Evolutionary conservation across 495 filamentous ascomycete genomes (phyloP).

Genomic region (Aspergillus bridgeri): DNA sequence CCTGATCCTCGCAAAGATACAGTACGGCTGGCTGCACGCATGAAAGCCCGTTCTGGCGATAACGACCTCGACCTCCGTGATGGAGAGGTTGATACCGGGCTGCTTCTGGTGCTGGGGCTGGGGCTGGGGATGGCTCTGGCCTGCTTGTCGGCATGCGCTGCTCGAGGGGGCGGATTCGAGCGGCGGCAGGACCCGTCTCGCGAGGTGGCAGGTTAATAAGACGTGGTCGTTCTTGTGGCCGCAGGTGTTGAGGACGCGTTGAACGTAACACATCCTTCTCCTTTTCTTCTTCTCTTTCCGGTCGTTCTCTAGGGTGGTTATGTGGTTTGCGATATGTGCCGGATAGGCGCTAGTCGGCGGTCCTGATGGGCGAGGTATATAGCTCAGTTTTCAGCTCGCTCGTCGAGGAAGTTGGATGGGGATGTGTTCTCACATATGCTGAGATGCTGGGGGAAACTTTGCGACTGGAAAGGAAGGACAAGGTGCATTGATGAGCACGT

Average conservation of each 20-base stretch:
- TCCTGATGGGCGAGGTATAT: no score
- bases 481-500: neutral
- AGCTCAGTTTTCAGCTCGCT: no score
- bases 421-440: no score
- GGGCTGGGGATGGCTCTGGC: no score
- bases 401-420: no score
- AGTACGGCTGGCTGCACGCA: slow-evolving; percentile 20
- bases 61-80: neutral
- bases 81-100: neutral
- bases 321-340: neutral
- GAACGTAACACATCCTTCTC: slow-evolving; percentile 19
- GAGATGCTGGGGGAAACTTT: no score
- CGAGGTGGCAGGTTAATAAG: slow-evolving; percentile 13
- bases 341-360: no score
- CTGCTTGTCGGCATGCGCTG: no score
- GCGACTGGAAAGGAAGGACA: neutral
- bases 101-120: neutral
- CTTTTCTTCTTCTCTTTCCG: neutral
- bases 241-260: slow-evolving; percentile 21
- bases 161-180: no score
- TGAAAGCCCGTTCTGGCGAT: slow-evolving; percentile 12
- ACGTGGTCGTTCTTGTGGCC: slow-evolving; percentile 25
- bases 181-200: slow-evolving; percentile 4
- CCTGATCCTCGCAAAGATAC: slow-evolving; percentile 8
- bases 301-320: neutral